A percentile compares a stretch with the other conserved stretches of the same genome.
phyloP scores from a whole-genome alignment of 1,284 basidiomycete species.

The Ganoderma lingzhi region DNA sequence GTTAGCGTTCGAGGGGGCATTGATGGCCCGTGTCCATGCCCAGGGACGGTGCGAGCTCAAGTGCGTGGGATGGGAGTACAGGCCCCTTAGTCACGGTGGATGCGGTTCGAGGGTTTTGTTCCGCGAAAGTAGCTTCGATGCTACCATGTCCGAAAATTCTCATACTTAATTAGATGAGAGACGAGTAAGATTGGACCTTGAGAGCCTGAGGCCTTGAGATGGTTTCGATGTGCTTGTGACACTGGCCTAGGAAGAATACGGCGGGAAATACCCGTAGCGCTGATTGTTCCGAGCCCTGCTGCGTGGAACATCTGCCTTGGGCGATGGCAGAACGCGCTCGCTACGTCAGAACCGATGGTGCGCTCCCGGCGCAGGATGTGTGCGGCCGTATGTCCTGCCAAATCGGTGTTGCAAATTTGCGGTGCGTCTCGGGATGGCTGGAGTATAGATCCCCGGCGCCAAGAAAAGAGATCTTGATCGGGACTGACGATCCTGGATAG shows the following conservation, averaged over 20 bases:
- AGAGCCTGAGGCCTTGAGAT: not conserved
- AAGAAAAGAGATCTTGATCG: constrained; percentile 24
- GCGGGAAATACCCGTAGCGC: not conserved
- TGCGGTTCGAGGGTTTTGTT: not conserved
- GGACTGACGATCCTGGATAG: constrained; percentile 6
- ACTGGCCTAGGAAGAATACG: not conserved
- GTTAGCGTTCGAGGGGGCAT: not conserved
- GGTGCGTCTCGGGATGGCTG: constrained; percentile 1
- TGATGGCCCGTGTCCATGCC: not conserved
- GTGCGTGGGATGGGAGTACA: not conserved
- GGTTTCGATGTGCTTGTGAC: not conserved
- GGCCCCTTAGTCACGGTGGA: not conserved
- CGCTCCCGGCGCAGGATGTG: not conserved
- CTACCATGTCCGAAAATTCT: not conserved
- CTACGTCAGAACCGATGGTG: not conserved
- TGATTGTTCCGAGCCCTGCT: not conserved
- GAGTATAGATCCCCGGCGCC: constrained; percentile 21
- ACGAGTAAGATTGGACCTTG: not conserved
- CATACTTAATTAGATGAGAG: constrained; percentile 8
- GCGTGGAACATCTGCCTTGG: not conserved
- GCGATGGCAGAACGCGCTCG: not conserved
- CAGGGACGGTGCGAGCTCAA: not conserved
- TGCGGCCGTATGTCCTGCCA: not conserved
- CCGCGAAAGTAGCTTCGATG: not conserved
- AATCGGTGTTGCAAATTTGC: not conserved